Percentiles rank a stretch among this genome's conserved stretches.
Conservation (phyloP, 768 basidiomycete species). For the Suillus subluteus region DNA sequence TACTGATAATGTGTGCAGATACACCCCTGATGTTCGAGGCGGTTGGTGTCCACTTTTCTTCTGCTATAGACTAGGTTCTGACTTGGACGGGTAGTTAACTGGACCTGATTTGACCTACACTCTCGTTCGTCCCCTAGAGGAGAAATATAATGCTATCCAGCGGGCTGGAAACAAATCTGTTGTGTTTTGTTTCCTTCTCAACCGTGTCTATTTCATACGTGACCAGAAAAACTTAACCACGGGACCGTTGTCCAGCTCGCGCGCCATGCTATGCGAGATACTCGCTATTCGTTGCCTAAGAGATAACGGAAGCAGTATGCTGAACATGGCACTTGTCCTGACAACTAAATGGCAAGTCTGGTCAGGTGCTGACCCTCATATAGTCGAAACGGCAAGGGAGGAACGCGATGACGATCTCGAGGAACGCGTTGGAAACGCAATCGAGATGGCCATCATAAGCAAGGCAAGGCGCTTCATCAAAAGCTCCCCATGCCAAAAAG, state of each 20-base stretch:
- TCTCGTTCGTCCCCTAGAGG: constrained; percentile 82
- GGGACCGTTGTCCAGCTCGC: constrained; percentile 66
- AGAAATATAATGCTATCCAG: constrained; percentile 82
- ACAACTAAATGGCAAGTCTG: constrained; percentile 86
- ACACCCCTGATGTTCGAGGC: constrained; percentile 84
- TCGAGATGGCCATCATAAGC: constrained; percentile 89
- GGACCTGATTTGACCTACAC: constrained; percentile 92
- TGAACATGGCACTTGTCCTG: constrained; percentile 69
- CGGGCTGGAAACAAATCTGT: constrained; percentile 77
- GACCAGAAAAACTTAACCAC: constrained; percentile 72
- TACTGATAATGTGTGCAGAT: constrained; percentile 48
- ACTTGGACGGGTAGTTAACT: constrained; percentile 52
- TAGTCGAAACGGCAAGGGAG: constrained; percentile 60
- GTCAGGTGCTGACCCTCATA: constrained; percentile 65
- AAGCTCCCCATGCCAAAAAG: constrained; percentile 85
- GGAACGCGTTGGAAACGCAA: constrained; percentile 86
- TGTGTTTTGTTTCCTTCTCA: constrained; percentile 87
- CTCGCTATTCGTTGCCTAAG: constrained; percentile 82
- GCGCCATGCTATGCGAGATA: constrained; percentile 88
- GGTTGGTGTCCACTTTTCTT: constrained; percentile 43
- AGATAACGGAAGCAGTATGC: constrained; percentile 66
- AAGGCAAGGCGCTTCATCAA: constrained; percentile 90
- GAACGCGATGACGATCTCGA: constrained; percentile 75
- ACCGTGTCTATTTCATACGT: constrained; percentile 81
- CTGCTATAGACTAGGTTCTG: constrained; percentile 12